Evolutionary conservation across 768 basidiomycete genomes (phyloP).

Genomic region (Pilatotrama ljubarskyi): DNA sequence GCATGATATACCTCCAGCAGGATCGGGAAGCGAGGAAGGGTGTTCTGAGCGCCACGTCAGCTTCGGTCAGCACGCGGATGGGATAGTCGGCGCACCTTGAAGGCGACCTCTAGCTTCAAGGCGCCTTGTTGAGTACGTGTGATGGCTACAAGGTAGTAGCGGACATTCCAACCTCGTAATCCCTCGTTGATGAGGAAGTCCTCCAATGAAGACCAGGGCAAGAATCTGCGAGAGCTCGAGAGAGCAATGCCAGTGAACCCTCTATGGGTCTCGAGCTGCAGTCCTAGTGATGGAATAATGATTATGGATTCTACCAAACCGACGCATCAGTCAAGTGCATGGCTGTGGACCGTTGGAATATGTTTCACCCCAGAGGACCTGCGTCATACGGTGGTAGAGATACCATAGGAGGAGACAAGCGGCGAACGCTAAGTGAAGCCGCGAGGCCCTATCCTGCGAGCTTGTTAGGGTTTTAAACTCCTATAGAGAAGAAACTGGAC

Average conservation of each 20-base stretch:
- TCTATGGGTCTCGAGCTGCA: constrained; percentile 72
- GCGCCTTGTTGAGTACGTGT: constrained; percentile 32
- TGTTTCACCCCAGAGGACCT: constrained; percentile 49
- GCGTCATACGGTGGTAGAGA: constrained; percentile 41
- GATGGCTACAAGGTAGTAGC: constrained; percentile 62
- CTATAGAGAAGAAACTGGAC: not conserved
- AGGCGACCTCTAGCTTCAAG: constrained; percentile 53
- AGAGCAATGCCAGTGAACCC: constrained; percentile 47
- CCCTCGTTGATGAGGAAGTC: constrained; percentile 79
- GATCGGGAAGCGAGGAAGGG: constrained; percentile 62
- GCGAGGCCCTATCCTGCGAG: not conserved
- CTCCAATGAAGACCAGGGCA: constrained; percentile 52
- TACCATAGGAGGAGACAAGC: constrained; percentile 25
- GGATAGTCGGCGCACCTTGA: constrained; percentile 47
- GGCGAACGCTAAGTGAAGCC: not conserved
- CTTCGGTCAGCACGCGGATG: not conserved
- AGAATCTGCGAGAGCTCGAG: constrained; percentile 50
- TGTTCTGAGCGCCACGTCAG: constrained; percentile 45
- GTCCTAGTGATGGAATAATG: constrained; percentile 62
- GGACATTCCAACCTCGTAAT: constrained; percentile 67
- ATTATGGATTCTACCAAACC: constrained; percentile 62
- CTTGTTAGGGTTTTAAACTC: not conserved
- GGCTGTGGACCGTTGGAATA: not conserved
- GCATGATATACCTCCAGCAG: constrained; percentile 59
- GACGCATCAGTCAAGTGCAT: not conserved